These are phyloP conservation scores for Deuterostichococcus epilithicus DNA, from an alignment of 139 green algal genomes.

Conservation along the genomic window DNA sequence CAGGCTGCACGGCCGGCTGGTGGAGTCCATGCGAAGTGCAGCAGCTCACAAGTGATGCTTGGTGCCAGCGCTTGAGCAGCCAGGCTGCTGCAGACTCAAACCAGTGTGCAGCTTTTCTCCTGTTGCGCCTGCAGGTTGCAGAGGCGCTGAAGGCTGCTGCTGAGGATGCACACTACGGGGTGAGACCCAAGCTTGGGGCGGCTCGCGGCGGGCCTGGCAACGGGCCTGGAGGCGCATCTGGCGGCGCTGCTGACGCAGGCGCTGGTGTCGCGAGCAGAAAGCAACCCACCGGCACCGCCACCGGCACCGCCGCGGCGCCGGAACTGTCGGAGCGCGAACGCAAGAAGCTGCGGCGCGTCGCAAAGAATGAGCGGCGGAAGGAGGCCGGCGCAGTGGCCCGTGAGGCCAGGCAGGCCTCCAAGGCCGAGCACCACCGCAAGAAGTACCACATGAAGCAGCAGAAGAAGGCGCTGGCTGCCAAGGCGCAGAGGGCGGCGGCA, in stretches of 20 bases:
- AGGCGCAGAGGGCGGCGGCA: not conserved
- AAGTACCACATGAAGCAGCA: not conserved
- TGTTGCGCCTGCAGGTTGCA: not conserved
- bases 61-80: too few relatives aligned
- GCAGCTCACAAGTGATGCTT: too few relatives aligned
- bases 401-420: not conserved
- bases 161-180: not conserved
- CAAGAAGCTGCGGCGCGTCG: not conserved
- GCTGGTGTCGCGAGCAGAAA: too few relatives aligned
- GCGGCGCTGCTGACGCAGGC: not conserved
- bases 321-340: not conserved
- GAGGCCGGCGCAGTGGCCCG: too few relatives aligned
- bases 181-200: too few relatives aligned
- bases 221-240: not conserved
- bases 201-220: too few relatives aligned
- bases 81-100: too few relatives aligned
- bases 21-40: too few relatives aligned
- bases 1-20: too few relatives aligned
- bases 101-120: too few relatives aligned
- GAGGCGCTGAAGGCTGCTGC: not conserved
- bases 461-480: not conserved
- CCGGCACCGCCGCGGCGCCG: too few relatives aligned
- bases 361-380: not conserved
- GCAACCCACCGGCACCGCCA: too few relatives aligned
- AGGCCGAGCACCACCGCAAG: not conserved